Base-by-base conservation (phyloP, 2,329 filamentous ascomycete genomes). In the Dichotomopilus funicola region DNA sequence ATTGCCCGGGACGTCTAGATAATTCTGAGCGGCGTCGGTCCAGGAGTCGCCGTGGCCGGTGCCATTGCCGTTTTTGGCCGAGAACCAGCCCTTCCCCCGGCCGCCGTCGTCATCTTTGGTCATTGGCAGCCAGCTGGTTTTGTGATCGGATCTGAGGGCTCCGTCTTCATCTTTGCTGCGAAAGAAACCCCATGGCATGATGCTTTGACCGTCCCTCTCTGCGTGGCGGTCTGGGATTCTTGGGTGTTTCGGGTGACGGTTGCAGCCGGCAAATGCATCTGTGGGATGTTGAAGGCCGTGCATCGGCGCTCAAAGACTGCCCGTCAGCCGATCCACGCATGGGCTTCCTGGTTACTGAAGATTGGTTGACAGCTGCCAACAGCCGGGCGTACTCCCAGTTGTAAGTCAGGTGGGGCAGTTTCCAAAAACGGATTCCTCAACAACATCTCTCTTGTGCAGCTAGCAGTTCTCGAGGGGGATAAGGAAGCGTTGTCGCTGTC, bases 1-100 rank as follows among this genome's bases (percentile, higher is more conserved):
- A 58, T 75, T 80, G 61, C 73, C 71, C 6, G 80, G 79, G 59
- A 81, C 77, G 51, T 72, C 75, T 67, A 79, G 80, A 57, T 79
- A 77, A 35, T 73, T 64, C 80, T 81, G 81, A 63, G 81, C 73
- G 45, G 71, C 75, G 50, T 72, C 67, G 47, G 67, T 60, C 75
- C 75, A 77, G 34, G 70, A 70, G 35, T 71, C 61, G 9, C 67
- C 56, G 43, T 55, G 19, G 19, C 19, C 19, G 19, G 19, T 27
- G 19, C 19, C 19, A 27, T 27, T 27, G 19, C 19, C 19, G 49
- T 61, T 63, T 65, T 55, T 51, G 66, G 19, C 54, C 37, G 31
- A 53, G n/a, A 27, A 58, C 38, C 31, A 47, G 41, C 6, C 58
- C 36, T 27, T 43, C 33, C 41, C 10, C 44, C 11, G 44, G 7